These are phyloP conservation scores for Populus simonii DNA, from an alignment of 345 rosid genomes.

Conservation along the genomic window DNA sequence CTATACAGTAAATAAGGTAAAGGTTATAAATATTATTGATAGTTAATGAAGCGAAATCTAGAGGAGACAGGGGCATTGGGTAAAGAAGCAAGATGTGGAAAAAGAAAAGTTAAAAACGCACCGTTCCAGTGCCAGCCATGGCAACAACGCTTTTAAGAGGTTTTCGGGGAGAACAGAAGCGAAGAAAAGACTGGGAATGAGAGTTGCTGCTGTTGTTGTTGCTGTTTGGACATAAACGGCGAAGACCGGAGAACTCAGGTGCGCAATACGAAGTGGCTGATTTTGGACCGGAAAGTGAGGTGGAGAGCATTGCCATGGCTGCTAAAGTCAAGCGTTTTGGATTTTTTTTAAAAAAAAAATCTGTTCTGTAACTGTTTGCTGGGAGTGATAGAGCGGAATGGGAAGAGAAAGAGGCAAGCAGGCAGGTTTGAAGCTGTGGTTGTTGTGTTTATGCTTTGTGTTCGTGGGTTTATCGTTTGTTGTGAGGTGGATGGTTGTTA, in stretches of 20 bases:
- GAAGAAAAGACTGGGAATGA: conserved; percentile 41
- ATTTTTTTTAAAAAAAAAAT: not conserved
- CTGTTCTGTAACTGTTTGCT: not conserved
- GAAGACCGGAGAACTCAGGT: conserved; percentile 54
- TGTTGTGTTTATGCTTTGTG: not conserved
- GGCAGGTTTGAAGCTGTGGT: not conserved
- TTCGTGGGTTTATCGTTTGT: not conserved
- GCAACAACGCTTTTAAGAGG: conserved; percentile 59
- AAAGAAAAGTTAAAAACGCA: conserved; percentile 3
- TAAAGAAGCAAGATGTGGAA: not conserved
- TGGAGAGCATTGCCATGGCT: conserved; percentile 59
- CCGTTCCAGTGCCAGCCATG: conserved; percentile 96
- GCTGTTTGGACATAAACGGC: conserved; percentile 49
- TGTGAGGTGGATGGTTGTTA: not conserved
- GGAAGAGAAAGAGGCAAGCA: not conserved
- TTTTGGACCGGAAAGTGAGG: conserved; percentile 43
- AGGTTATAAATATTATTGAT: not conserved
- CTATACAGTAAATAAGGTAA: not conserved
- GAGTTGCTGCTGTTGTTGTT: conserved; percentile 18
- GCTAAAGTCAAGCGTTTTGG: not conserved
- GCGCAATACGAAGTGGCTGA: conserved; percentile 23
- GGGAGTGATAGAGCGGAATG: not conserved
- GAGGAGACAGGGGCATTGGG: not conserved
- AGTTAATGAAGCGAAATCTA: not conserved
- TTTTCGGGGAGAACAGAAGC: conserved; percentile 48